Evolutionary conservation across 768 basidiomycete genomes (phyloP).

Genomic region (Xerocomus brunneocitrinus): DNA sequence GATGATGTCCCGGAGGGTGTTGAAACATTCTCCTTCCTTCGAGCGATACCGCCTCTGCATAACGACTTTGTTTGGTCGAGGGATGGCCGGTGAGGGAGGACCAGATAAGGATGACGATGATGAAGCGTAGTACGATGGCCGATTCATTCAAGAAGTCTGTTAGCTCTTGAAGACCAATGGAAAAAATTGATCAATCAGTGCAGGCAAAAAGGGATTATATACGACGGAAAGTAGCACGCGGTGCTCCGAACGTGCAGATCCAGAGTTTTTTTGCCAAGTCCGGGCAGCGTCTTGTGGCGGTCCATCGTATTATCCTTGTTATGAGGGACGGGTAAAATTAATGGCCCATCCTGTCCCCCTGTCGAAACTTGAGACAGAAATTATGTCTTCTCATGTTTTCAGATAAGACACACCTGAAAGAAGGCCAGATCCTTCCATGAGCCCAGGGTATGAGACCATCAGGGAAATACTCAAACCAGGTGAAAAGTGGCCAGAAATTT

Average conservation of each 20-base stretch:
- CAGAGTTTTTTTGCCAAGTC: background rate
- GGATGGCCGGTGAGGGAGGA: background rate
- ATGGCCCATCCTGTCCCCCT: background rate
- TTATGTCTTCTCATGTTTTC: background rate
- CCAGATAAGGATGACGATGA: background rate
- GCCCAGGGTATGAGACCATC: background rate
- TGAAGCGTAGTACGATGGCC: background rate
- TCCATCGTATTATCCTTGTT: background rate
- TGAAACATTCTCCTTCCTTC: constrained; percentile 21
- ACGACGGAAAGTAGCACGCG: background rate
- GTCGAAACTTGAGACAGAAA: background rate
- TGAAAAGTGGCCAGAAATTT: background rate
- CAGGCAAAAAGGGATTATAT: constrained; percentile 7
- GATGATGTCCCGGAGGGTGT: constrained; percentile 17
- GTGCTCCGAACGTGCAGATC: background rate
- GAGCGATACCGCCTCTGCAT: constrained; percentile 20
- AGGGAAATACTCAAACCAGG: background rate
- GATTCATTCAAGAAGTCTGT: background rate
- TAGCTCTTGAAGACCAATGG: background rate
- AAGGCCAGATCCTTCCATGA: background rate
- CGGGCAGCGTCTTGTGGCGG: background rate
- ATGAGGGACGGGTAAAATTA: background rate
- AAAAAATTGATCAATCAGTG: background rate
- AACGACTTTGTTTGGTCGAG: constrained; percentile 12
- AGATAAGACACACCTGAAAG: background rate